Evolutionary conservation across 768 basidiomycete genomes (phyloP).

Genomic region (Gyrodon lividus): DNA sequence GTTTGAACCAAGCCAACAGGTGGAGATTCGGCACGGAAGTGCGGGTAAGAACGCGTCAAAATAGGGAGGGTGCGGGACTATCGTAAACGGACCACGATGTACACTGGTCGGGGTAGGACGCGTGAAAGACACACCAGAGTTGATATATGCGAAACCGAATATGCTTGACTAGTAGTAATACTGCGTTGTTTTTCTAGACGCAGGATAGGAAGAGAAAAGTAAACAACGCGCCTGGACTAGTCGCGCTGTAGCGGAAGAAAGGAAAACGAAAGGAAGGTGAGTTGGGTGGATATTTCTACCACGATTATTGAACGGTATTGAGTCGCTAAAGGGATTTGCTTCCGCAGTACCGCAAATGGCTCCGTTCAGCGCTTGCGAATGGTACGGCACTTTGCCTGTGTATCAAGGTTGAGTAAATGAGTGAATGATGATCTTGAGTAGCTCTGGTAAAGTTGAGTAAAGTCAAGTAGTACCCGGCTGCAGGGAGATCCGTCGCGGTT

Average conservation of each 20-base stretch:
- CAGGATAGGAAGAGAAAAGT: slow-evolving; percentile 23
- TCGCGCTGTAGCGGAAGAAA: slow-evolving; percentile 29
- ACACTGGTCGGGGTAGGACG: slow-evolving; percentile 25
- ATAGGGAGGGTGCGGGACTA: slow-evolving; percentile 12
- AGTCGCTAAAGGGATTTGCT: slow-evolving; percentile 35
- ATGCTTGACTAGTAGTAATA: slow-evolving; percentile 15
- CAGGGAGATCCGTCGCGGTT: too few relatives aligned
- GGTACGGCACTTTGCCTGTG: slow-evolving; percentile 30
- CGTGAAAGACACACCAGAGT: slow-evolving; percentile 28
- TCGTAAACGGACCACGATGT: slow-evolving; percentile 36
- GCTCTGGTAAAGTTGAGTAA: slow-evolving; percentile 17
- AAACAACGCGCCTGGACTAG: slow-evolving; percentile 20
- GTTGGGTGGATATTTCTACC: slow-evolving; percentile 33
- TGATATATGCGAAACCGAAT: slow-evolving; percentile 30
- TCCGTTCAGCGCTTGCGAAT: slow-evolving; percentile 22
- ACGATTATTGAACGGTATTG: slow-evolving; percentile 37
- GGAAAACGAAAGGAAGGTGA: slow-evolving; percentile 30
- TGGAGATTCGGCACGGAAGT: slow-evolving; percentile 30
- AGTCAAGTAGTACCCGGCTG: slow-evolving; percentile 13
- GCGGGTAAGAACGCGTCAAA: slow-evolving; percentile 31
- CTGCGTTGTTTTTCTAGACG: slow-evolving; percentile 19
- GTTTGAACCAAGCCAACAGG: slow-evolving; percentile 19
- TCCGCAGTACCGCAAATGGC: slow-evolving; percentile 33
- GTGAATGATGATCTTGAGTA: slow-evolving; percentile 12
- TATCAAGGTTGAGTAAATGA: slow-evolving; percentile 28